Conservation (phyloP, 2,329 filamentous ascomycete species). For the Fusarium gaditjirri region DNA sequence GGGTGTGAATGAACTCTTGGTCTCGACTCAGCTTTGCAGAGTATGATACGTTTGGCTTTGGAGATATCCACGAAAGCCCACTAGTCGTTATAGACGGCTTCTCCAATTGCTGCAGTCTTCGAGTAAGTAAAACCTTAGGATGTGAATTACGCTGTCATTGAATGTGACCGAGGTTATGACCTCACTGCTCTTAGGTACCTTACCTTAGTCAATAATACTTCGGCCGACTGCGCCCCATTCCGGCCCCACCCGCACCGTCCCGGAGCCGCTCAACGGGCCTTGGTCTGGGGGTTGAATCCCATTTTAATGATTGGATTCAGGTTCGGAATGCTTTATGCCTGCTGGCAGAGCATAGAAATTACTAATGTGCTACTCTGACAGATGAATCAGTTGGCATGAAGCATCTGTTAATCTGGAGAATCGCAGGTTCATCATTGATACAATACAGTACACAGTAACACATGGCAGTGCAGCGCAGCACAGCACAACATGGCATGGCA, state of each 20-base stretch:
- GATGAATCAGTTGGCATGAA: neutral
- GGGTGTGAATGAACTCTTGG: neutral
- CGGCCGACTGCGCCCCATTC: slow-evolving; percentile 31
- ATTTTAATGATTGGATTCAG: neutral
- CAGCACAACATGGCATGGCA: neutral
- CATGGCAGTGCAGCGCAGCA: neutral
- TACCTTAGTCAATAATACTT: neutral
- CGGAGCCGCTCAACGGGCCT: slow-evolving; percentile 1
- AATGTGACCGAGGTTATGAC: slow-evolving; percentile 28
- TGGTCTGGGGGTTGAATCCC: slow-evolving; percentile 11
- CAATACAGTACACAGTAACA: neutral
- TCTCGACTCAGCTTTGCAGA: neutral
- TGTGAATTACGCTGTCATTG: slow-evolving; percentile 24
- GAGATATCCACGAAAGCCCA: neutral
- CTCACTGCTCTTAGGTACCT: slow-evolving; percentile 25
- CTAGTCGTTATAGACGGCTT: neutral
- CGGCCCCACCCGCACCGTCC: slow-evolving; percentile 28
- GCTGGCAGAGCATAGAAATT: neutral
- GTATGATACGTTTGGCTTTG: neutral
- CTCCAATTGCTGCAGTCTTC: neutral
- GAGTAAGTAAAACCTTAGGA: neutral
- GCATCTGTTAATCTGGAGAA: neutral
- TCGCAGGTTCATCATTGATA: neutral
- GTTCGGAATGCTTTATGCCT: neutral
- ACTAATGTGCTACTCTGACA: neutral